Percentiles rank a stretch among this genome's conserved stretches.
These are phyloP conservation scores for Lecanoromycetidae sp. DNA, from an alignment of 2,329 filamentous ascomycete genomes.

Conservation along the genomic window DNA sequence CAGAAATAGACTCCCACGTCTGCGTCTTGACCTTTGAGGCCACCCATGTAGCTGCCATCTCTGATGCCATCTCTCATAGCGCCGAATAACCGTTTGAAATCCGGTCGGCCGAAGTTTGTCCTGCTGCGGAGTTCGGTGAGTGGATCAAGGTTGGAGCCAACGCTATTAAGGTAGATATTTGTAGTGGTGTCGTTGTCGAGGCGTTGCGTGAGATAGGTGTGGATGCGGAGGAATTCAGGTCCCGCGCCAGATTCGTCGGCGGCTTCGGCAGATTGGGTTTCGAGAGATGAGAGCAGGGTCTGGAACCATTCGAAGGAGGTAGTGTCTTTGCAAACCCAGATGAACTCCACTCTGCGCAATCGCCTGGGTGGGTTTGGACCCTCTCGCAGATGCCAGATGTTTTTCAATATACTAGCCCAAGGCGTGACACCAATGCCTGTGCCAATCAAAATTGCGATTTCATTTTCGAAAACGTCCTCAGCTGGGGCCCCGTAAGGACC, in stretches of 20 bases:
- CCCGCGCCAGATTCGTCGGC: conserved; percentile 40
- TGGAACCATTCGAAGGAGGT: conserved; percentile 99
- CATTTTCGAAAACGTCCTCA: conserved; percentile 75
- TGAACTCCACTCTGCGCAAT: conserved; percentile 90
- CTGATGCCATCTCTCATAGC: conserved; percentile 81
- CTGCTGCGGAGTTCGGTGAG: conserved; percentile 80
- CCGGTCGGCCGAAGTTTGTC: conserved; percentile 89
- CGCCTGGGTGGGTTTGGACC: conserved; percentile 78
- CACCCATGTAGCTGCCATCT: conserved; percentile 72
- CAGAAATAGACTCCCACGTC: conserved; percentile 98
- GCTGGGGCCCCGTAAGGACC: conserved; percentile 94
- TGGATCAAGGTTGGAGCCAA: conserved; percentile 77
- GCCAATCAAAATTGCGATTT: conserved; percentile 40
- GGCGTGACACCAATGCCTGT: conserved; percentile 44
- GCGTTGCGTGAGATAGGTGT: conserved; percentile 92
- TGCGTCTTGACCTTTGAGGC: conserved; percentile 56
- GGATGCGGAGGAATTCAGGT: conserved; percentile 83
- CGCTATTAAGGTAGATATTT: conserved; percentile 93
- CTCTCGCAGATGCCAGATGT: conserved; percentile 93
- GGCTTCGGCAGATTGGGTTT: conserved; percentile 66
- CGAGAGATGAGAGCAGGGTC: conserved; percentile 77
- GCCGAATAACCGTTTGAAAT: conserved; percentile 68
- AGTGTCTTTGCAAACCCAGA: conserved; percentile 96
- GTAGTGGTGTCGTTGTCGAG: conserved; percentile 85
- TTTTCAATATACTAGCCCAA: conserved; percentile 58